phyloP scores from a whole-genome alignment of 176 grass and related monocot species.

The Thalia dealbata region DNA sequence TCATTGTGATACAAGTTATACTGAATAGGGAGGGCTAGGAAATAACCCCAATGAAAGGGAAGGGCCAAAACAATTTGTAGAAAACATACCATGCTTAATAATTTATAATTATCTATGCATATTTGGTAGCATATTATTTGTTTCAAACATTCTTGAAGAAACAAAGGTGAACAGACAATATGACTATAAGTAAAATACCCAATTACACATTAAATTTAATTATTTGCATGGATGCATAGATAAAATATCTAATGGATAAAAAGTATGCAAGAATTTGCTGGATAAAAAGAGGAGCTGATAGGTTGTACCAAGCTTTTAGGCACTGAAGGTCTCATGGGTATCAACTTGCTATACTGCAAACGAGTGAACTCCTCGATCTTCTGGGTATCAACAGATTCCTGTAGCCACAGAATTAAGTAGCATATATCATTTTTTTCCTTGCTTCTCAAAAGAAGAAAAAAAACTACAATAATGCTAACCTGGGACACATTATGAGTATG shows the following conservation, averaged over 20 bases:
- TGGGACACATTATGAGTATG: not conserved
- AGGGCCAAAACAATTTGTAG: too few relatives aligned
- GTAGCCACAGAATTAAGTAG: not conserved
- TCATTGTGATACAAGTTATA: too few relatives aligned
- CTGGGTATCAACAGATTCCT: not conserved
- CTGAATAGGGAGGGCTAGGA: too few relatives aligned
- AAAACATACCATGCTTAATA: not conserved
- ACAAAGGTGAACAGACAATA: not conserved
- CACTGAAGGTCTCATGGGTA: constrained; percentile 4
- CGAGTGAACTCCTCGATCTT: not conserved
- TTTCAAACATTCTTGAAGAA: not conserved
- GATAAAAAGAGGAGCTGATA: not conserved
- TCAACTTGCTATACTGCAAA: not conserved
- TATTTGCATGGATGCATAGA: too few relatives aligned
- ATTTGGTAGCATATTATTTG: not conserved
- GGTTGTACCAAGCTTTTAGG: constrained; percentile 4
- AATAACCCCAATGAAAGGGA: too few relatives aligned
- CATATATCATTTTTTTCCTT: not conserved
- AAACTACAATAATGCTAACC: not conserved
- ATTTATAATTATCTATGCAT: not conserved
- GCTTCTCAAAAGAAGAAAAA: not conserved
- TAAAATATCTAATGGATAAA: not conserved
- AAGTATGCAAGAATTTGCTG: not conserved
- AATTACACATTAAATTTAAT: too few relatives aligned
- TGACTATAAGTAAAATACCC: too few relatives aligned